These are phyloP conservation scores for Monosporascus cannonballus DNA, from an alignment of 2,329 filamentous ascomycete species.

Conservation along the genomic window DNA sequence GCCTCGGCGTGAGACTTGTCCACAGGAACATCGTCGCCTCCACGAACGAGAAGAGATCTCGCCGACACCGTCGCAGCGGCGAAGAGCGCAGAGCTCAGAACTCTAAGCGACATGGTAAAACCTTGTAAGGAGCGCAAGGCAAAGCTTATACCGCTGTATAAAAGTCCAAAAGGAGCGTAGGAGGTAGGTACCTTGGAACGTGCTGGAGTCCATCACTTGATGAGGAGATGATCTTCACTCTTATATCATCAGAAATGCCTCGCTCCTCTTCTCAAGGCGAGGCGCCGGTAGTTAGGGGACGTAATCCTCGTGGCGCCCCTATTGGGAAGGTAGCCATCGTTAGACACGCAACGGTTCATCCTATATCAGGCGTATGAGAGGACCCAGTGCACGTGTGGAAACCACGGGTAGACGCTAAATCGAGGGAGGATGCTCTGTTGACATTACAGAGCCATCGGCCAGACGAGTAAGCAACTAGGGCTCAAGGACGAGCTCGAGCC, in stretches of 20 bases:
- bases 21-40: no score
- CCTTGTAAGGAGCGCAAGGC: not conserved
- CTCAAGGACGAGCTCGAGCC: not conserved
- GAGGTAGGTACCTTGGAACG: not conserved
- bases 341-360: not conserved
- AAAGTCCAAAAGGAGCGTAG: not conserved
- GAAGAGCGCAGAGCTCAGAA: not conserved
- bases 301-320: not conserved
- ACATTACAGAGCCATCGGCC: not conserved
- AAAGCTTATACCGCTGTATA: not conserved
- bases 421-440: not conserved
- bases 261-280: not conserved
- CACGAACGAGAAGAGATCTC: no score
- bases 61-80: no score
- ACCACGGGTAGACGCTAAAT: not conserved
- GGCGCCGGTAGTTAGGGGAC: not conserved
- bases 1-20: no score
- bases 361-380: not conserved
- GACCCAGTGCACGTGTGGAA: not conserved
- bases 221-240: not conserved
- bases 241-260: not conserved
- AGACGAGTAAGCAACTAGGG: not conserved
- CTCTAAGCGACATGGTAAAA: not conserved
- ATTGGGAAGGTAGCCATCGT: not conserved
- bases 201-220: not conserved